These are phyloP conservation scores for Saccharomycopsis hybrid DNA, from an alignment of 1,139 yeast genomes.

Conservation along the genomic window DNA sequence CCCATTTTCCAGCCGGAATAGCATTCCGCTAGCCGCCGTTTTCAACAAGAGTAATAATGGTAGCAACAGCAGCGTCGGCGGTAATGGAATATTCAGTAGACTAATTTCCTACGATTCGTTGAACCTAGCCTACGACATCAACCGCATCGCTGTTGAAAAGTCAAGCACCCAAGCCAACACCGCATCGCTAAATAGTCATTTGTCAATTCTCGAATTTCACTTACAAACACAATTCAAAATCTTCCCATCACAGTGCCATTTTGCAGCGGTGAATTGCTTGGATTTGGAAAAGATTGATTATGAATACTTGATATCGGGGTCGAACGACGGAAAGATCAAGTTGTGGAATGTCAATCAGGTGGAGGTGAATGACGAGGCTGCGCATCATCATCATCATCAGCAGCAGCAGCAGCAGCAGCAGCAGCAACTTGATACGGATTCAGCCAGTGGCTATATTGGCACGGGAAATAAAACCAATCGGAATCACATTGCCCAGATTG, in stretches of 20 bases:
- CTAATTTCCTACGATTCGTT: neutral
- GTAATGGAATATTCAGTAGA: neutral
- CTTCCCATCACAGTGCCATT: constrained; percentile 2
- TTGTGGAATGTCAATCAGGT: constrained; percentile 46
- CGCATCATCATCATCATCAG: neutral
- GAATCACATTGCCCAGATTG: neutral
- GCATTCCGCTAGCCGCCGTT: neutral
- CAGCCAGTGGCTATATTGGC: neutral
- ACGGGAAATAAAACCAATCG: neutral
- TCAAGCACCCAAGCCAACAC: too few species aligned
- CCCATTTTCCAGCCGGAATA: neutral
- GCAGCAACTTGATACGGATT: neutral
- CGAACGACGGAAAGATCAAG: constrained; percentile 68
- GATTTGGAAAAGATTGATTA: constrained; percentile 51
- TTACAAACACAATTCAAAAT: neutral
- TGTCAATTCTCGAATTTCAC: neutral
- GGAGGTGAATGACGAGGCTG: constrained; percentile 21
- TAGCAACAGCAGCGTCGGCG: neutral
- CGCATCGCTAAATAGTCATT: neutral
- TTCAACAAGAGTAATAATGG: neutral
- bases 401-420: neutral
- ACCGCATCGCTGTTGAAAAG: neutral
- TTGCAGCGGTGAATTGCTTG: constrained; percentile 25
- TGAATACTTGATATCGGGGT: constrained; percentile 59
- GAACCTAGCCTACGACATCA: neutral